phyloP scores from a whole-genome alignment of 345 rosid species.

The Gynandropsis gynandra region DNA sequence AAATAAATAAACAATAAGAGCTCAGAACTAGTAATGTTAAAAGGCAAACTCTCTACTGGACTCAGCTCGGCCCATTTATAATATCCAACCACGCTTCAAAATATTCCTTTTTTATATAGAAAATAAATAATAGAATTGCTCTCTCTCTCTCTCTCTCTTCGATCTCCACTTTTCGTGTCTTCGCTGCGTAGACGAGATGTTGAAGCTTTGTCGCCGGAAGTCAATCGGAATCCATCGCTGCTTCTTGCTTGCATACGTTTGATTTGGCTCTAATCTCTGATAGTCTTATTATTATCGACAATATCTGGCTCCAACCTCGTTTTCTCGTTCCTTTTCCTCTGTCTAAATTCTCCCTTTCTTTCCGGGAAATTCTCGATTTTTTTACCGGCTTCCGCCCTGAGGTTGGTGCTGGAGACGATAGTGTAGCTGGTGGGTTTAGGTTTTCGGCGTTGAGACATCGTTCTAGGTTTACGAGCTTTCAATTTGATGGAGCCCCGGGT shows the following conservation, averaged over 20 bases:
- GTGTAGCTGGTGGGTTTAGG: background rate
- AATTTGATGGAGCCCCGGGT: conserved; percentile 76
- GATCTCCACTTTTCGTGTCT: conserved; percentile 29
- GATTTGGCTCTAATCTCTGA: background rate
- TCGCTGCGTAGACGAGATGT: conserved; percentile 29
- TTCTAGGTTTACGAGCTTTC: conserved; percentile 13
- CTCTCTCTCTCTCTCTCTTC: conserved; percentile 9
- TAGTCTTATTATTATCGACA: background rate
- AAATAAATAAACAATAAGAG: no score
- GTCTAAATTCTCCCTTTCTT: background rate
- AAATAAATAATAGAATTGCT: background rate
- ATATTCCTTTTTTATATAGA: no score
- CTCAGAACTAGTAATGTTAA: no score
- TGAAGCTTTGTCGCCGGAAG: conserved; percentile 27
- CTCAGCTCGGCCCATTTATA: no score
- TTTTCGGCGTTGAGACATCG: conserved; percentile 16
- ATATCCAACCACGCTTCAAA: no score
- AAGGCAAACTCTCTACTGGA: no score
- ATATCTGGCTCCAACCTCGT: conserved; percentile 3
- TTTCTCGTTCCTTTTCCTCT: background rate
- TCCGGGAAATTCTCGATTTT: background rate
- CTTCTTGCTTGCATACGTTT: conserved; percentile 9
- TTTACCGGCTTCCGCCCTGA: background rate
- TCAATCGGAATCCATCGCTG: conserved; percentile 25
- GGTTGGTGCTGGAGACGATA: background rate